phyloP scores from a whole-genome alignment of 1,284 basidiomycete species.

The Ceratobasidium sp. region DNA sequence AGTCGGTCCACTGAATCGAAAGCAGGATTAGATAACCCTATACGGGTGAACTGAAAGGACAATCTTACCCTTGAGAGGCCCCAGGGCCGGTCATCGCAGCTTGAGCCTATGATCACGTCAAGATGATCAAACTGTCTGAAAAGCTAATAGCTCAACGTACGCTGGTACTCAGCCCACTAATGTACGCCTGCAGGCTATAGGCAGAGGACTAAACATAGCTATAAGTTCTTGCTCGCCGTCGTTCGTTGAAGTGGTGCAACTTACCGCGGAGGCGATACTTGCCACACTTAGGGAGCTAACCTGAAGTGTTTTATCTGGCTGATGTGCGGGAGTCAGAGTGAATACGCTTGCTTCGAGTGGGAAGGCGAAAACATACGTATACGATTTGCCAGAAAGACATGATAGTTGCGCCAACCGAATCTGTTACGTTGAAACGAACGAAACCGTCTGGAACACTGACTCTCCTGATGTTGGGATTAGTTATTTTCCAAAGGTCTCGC shows the following conservation, averaged over 20 bases:
- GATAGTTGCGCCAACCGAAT: not conserved
- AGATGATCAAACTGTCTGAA: not conserved
- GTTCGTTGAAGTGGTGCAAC: not conserved
- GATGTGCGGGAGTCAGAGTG: not conserved
- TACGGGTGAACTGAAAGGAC: not conserved
- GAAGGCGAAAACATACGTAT: not conserved
- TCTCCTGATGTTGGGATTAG: not conserved
- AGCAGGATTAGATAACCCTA: not conserved
- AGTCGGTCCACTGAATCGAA: not conserved
- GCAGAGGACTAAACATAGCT: not conserved
- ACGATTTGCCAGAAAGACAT: conserved; percentile 14
- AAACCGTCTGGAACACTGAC: conserved; percentile 9
- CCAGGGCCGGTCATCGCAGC: conserved; percentile 1
- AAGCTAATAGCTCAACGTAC: not conserved
- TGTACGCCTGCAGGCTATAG: not conserved
- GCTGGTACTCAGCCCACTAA: not conserved
- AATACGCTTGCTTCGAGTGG: too few species aligned
- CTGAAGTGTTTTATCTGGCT: not conserved
- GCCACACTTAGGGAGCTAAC: not conserved
- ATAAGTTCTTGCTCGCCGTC: not conserved
- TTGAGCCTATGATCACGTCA: not conserved
- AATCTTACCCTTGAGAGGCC: not conserved
- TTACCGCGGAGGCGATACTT: not conserved
- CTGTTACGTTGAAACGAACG: conserved; percentile 19
- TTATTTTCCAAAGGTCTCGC: not conserved